A percentile compares a stretch with the other conserved stretches of the same genome.
Conservation (phyloP, 176 grass and related monocot species). For the Sorghum bicolor region DNA sequence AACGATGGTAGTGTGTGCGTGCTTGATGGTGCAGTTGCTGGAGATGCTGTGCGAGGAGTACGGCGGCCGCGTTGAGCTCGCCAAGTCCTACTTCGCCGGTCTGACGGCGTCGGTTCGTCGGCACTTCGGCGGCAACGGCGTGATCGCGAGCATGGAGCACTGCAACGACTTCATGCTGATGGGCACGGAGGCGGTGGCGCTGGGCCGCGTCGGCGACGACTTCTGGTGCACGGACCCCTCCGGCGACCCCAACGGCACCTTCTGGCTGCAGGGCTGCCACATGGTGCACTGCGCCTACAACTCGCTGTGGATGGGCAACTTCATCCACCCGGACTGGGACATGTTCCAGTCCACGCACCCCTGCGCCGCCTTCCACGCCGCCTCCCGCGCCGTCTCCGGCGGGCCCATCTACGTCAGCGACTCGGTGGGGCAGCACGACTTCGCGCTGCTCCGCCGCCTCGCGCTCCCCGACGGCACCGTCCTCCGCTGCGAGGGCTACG, state of each 20-base stretch:
- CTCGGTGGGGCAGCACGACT: conserved; percentile 74
- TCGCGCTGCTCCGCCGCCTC: conserved; percentile 60
- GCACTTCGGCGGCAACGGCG: conserved; percentile 86
- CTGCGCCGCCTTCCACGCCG: conserved; percentile 86
- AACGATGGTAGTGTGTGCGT: not conserved
- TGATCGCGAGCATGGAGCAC: conserved; percentile 98
- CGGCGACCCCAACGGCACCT: conserved; percentile 88
- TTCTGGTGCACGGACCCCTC: conserved; percentile 92
- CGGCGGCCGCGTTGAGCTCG: conserved; percentile 74
- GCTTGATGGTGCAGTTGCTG: conserved; percentile 42
- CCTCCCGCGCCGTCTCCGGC: conserved; percentile 92
- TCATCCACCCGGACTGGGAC: conserved; percentile 99
- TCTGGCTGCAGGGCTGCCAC: conserved; percentile 97
- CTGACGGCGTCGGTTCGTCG: conserved; percentile 70
- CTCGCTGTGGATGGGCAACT: conserved; percentile 93
- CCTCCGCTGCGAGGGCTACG: conserved; percentile 68
- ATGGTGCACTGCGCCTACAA: conserved; percentile 99
- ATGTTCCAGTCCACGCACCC: conserved; percentile 99
- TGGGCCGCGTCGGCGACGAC: conserved; percentile 87
- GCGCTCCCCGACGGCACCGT: conserved; percentile 72
- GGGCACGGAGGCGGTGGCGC: conserved; percentile 72
- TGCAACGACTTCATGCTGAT: conserved; percentile 98
- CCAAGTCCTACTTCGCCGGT: conserved; percentile 66
- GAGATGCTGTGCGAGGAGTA: conserved; percentile 95
- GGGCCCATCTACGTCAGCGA: conserved; percentile 86